Evolutionary conservation across 495 filamentous ascomycete genomes (phyloP), one percentile per base, ranked within the genome.

Genomic region (Penicillium cosmopolitanum): DNA sequence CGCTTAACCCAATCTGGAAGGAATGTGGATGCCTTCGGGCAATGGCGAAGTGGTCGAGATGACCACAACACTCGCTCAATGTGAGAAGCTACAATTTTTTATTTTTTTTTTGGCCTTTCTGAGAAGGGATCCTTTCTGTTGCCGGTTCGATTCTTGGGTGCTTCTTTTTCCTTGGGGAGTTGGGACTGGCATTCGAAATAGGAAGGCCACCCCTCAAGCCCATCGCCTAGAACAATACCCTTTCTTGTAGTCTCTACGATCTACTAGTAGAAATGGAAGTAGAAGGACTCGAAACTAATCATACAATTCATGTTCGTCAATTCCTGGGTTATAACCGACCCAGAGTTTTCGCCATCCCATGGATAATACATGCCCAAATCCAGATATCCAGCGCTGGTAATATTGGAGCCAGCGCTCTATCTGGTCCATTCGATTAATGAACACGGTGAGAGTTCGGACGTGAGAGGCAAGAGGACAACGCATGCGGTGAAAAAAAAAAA

Each of bases 361-460:
- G 63, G 66, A 73, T 77, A 71, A 72, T 74, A 72, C 71, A 73
- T 64, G 69, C 69, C 68, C 71, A 75, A 59, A 60, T 63, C 52
- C 33, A 64, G 34, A 60, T 51, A 60, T 36, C 9, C 15, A 43
- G 33, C 63, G 63, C 69, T 64, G 64, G 64, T 67, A 60, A 54
- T 44, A 56, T 52, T 21, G 56, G 51, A 69, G 69, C 61, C 64
- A 65, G 60, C 58, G 62, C 55, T 44, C 50, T 31, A 57, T 57
- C 55, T 57, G 58, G 55, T 67, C 56, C 67, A 61, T 64, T 60
- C 57, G 13, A 56, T 60, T 56, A 63, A 59, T 62, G 62, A 66
- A 62, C 65, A 44, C 47, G 35, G 51, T 56, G 35, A 47, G 50
- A 19, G 47, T 59, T 64, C 43, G 51, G 50, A 58, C 53, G 54